Evolutionary conservation across 1,284 basidiomycete genomes (phyloP), one percentile per base, ranked within the genome.

Genomic region (Trichosporon sp.): DNA sequence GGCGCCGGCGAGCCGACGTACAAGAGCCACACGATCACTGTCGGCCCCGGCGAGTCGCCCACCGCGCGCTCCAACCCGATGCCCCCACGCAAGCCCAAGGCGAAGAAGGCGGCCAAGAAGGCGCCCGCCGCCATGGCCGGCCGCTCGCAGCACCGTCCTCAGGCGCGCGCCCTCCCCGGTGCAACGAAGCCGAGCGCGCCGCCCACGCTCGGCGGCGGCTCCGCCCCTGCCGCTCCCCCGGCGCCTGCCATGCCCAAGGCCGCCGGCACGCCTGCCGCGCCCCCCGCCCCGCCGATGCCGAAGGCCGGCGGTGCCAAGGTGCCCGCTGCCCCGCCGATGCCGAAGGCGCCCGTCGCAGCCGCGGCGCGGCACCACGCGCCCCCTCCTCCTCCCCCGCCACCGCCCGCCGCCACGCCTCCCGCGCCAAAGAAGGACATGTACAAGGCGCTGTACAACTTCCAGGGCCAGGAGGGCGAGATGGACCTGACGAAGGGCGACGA

Each of bases 401-500:
- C 87, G 0, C 84, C 87, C 1, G 85, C 87, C 0, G 82, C 86
- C 3, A 80, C 85, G 0, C 86, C 89, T 1, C 83, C 87, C 3
- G 88, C 89, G 70, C 89, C 92, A 0, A 87, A 89, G 38, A 87
- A 88, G 13, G 90, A 91, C 12, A 83, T 88, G 84, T 97, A 95
- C 84, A 90, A 90, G 73, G 92, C 93, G 5, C 90, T 95, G 74
- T 97, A 90, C 83, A 88, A 89, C 31, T 99, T 99, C 77, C 87
- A 90, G 51, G 95, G 92, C 3, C 91, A 98, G 81, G 89, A 91
- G 38, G 95, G 95, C 29, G 96, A 99, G 84, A 91, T 98, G 87
- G 86, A 89, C 8, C 83, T 99, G 63, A 87, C 87, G 74, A 98
- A 98, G 83, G 96, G 94, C 76, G 96, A 98, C 70, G 72, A 92